Evolutionary conservation across 495 filamentous ascomycete species (phyloP).

Genomic region (Ascodesmis nigricans): DNA sequence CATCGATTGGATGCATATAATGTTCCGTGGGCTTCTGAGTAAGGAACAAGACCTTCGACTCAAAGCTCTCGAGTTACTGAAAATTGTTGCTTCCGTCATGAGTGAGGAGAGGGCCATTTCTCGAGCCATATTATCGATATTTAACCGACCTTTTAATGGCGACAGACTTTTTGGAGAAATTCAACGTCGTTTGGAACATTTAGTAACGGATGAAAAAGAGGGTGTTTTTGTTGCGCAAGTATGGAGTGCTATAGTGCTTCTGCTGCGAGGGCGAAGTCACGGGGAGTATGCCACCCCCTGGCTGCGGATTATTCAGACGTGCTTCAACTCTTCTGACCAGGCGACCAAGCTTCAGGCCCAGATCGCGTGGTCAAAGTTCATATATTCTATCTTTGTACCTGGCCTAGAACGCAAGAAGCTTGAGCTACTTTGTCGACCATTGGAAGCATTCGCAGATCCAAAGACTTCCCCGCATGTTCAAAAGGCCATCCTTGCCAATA

Average conservation of each 20-base stretch:
- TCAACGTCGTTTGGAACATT: conserved; percentile 40
- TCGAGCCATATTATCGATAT: conserved; percentile 40
- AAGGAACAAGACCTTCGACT: conserved; percentile 49
- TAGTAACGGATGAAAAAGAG: conserved; percentile 39
- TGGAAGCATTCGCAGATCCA: conserved; percentile 45
- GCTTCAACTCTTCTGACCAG: conserved; percentile 60
- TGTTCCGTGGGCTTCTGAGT: conserved; percentile 64
- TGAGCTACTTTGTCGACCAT: conserved; percentile 44
- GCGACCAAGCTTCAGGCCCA: conserved; percentile 54
- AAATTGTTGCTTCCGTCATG: conserved; percentile 38
- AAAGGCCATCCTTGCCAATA: conserved; percentile 40
- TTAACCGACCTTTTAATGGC: conserved; percentile 36
- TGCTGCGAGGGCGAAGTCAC: conserved; percentile 40
- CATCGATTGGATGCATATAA: conserved; percentile 50
- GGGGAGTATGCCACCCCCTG: conserved; percentile 45
- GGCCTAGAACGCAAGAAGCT: conserved; percentile 36
- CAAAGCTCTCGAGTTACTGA: conserved; percentile 51
- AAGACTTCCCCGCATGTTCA: conserved; percentile 34
- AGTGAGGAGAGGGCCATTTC: conserved; percentile 43
- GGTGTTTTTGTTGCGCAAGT: conserved; percentile 59
- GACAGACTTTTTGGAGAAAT: conserved; percentile 42
- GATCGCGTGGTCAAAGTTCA: conserved; percentile 60
- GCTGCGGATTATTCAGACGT: conserved; percentile 53
- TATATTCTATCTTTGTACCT: conserved; percentile 44
- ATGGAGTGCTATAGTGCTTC: conserved; percentile 61